A percentile compares a stretch with the other conserved stretches of the same genome.
Evolutionary conservation across 331 rosid species (phyloP).

Genomic region (Phaseolus coccineus): DNA sequence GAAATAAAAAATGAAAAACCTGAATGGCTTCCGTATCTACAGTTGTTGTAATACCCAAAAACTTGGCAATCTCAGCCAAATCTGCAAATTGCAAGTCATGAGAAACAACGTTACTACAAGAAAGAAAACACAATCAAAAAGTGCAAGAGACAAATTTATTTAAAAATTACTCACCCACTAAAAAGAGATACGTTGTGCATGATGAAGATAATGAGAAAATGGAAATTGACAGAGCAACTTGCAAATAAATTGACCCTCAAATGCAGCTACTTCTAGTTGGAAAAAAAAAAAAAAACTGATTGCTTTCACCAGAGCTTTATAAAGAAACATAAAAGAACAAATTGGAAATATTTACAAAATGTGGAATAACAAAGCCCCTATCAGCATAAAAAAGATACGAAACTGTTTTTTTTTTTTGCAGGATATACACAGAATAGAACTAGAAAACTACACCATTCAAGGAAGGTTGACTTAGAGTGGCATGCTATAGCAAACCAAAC

Average conservation of each 20-base stretch:
- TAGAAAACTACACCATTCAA: slow-evolving; percentile 17
- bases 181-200: background rate
- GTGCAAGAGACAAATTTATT: slow-evolving; percentile 7
- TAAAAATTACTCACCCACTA: slow-evolving; percentile 8
- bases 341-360: background rate
- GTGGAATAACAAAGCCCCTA: background rate
- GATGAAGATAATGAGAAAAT: slow-evolving; percentile 12
- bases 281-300: background rate
- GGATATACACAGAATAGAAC: background rate
- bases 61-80: slow-evolving; percentile 95
- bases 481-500: slow-evolving; percentile 29
- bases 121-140: slow-evolving; percentile 19
- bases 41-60: slow-evolving; percentile 80
- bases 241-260: slow-evolving; percentile 34
- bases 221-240: slow-evolving; percentile 1
- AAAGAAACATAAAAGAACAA: slow-evolving; percentile 10
- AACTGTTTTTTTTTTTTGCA: background rate
- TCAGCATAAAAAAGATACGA: slow-evolving; percentile 13
- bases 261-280: slow-evolving; percentile 20
- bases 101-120: slow-evolving; percentile 17
- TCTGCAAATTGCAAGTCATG: slow-evolving; percentile 58
- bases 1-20: slow-evolving; percentile 56
- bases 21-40: slow-evolving; percentile 92
- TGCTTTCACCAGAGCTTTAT: slow-evolving; percentile 2
- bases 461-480: slow-evolving; percentile 22